A percentile compares a stretch with the other conserved stretches of the same genome.
Conservation (phyloP, 2,329 filamentous ascomycete species). For the Fusarium bulbicola region DNA sequence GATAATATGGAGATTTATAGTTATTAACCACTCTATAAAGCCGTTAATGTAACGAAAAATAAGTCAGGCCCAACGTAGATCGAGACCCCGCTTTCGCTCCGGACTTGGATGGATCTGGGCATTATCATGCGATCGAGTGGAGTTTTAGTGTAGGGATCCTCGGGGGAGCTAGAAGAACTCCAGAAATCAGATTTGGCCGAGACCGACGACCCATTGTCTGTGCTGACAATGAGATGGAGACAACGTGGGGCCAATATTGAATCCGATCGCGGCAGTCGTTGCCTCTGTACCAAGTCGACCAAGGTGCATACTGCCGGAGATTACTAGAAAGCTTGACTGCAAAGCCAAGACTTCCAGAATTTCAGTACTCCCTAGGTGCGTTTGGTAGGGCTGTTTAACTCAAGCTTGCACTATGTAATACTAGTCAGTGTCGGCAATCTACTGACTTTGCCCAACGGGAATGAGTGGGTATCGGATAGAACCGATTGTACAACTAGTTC, state of each 20-base stretch:
- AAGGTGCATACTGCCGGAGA: not conserved
- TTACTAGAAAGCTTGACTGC: not conserved
- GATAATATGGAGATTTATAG: rapidly evolving
- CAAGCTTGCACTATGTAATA: not conserved
- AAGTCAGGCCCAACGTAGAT: rapidly evolving
- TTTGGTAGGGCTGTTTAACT: rapidly evolving
- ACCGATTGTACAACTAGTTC: rapidly evolving
- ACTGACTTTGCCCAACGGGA: not conserved
- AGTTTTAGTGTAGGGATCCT: not conserved
- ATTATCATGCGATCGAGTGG: not conserved
- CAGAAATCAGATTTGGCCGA: not conserved
- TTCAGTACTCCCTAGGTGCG: not conserved
- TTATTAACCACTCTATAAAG: rapidly evolving
- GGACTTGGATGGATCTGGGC: not conserved
- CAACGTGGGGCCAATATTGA: not conserved
- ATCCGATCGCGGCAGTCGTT: not conserved
- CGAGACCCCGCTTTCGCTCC: not conserved
- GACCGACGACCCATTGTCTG: not conserved
- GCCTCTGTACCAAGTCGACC: not conserved
- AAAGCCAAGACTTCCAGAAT: not conserved
- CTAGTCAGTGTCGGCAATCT: too few relatives aligned
- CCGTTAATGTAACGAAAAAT: rapidly evolving
- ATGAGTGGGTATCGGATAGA: rapidly evolving
- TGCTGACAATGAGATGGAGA: not conserved
- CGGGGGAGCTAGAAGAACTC: constrained; percentile 25